A percentile compares a stretch with the other conserved stretches of the same genome.
These are phyloP conservation scores for Candida oleophila DNA, from an alignment of 805 yeast species.

Conservation along the genomic window DNA sequence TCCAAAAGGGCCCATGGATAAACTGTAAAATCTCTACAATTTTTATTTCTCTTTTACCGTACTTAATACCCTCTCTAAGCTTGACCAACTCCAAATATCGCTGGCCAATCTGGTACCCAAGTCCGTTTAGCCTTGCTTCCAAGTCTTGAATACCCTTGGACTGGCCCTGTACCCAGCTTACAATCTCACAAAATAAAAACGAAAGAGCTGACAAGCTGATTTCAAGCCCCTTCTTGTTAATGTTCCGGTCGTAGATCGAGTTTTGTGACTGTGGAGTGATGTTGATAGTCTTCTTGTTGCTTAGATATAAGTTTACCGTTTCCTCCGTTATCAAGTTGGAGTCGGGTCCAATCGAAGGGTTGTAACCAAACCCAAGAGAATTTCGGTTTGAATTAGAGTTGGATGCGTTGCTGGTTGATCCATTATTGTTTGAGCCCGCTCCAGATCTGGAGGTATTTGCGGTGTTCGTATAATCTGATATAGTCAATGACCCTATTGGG, in stretches of 20 bases:
- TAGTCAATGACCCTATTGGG: conserved; percentile 26
- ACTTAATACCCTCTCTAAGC: conserved; percentile 59
- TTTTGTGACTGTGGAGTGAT: conserved; percentile 35
- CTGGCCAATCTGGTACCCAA: conserved; percentile 79
- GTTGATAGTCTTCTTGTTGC: conserved; percentile 29
- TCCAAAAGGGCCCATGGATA: conserved; percentile 74
- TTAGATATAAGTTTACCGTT: conserved; percentile 29
- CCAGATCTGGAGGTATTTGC: background rate
- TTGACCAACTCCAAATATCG: conserved; percentile 68
- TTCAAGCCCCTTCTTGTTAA: conserved; percentile 61
- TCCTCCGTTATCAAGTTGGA: conserved; percentile 39
- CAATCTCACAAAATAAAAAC: conserved; percentile 67
- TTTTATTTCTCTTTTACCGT: conserved; percentile 64
- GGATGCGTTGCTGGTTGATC: background rate
- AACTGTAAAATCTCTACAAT: conserved; percentile 70
- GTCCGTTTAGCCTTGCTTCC: conserved; percentile 55
- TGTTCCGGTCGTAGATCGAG: conserved; percentile 66
- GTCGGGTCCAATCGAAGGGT: conserved; percentile 42
- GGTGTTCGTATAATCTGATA: conserved; percentile 24
- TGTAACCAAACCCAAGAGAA: conserved; percentile 40
- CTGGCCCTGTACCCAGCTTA: conserved; percentile 60
- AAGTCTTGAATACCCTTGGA: conserved; percentile 67
- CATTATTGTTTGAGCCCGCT: background rate
- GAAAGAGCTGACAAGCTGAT: conserved; percentile 67
- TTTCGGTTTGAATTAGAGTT: conserved; percentile 5